Conservation (phyloP, 2,329 filamentous ascomycete species). For the Nothopassalora personata region DNA sequence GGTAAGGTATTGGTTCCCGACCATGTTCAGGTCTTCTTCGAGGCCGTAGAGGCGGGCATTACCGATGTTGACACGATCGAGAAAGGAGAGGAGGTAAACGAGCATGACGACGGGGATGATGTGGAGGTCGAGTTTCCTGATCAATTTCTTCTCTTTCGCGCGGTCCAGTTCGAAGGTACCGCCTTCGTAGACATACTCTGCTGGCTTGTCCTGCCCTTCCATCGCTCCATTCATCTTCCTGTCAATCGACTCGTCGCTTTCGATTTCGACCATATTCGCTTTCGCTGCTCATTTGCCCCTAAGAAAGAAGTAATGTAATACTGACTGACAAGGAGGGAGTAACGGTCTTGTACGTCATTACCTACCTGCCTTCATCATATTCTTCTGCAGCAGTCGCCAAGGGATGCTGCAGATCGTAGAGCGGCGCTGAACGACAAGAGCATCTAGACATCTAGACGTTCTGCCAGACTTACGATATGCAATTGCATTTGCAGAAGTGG, state of each 20-base stretch:
- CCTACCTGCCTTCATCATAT: neutral
- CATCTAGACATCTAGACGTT: neutral
- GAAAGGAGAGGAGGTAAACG: conserved; percentile 68
- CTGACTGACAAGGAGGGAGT: neutral
- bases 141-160: conserved; percentile 49
- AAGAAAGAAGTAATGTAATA: neutral
- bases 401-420: neutral
- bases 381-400: neutral
- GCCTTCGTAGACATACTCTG: conserved; percentile 2
- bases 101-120: conserved; percentile 64
- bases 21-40: conserved; percentile 57
- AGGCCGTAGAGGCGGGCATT: conserved; percentile 63
- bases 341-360: neutral
- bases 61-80: conserved; percentile 53
- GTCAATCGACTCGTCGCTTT: neutral
- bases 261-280: neutral
- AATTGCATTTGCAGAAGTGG: neutral
- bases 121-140: conserved; percentile 60
- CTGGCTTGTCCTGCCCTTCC: neutral
- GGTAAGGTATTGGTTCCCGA: conserved; percentile 62
- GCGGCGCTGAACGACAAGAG: neutral
- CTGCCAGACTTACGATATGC: neutral
- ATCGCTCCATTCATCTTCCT: neutral
- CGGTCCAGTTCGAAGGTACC: conserved; percentile 34
- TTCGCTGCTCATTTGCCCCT: neutral